Evolutionary conservation across 441 rosid genomes (phyloP).

Genomic region (Jatropha multifida): DNA sequence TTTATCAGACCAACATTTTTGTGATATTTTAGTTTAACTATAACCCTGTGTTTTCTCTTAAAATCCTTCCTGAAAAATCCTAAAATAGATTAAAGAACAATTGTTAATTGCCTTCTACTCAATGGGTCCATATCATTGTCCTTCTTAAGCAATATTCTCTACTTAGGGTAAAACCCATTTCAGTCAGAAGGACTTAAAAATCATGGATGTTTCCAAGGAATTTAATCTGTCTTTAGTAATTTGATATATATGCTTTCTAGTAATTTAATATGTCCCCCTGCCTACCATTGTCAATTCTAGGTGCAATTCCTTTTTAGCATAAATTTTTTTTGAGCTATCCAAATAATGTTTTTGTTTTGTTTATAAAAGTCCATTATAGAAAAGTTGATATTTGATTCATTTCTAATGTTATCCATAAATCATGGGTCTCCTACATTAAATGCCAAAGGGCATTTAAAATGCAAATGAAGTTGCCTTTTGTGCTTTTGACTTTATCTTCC

Average conservation of each 20-base stretch:
- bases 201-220: not conserved
- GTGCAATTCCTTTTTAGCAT: not conserved
- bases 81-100: not conserved
- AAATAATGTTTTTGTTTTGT: not conserved
- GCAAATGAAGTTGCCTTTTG: not conserved
- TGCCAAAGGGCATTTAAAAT: not conserved
- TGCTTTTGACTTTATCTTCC: not conserved
- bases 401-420: not conserved
- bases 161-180: not conserved
- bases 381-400: not conserved
- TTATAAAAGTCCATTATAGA: not conserved
- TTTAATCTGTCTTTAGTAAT: not conserved
- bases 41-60: not conserved
- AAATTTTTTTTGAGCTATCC: not conserved
- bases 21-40: not conserved
- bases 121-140: not conserved
- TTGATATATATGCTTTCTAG: not conserved
- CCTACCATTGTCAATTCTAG: not conserved
- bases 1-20: not conserved
- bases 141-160: not conserved
- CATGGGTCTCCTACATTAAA: not conserved
- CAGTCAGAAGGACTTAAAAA: not conserved
- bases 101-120: not conserved
- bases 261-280: not conserved
- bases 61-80: not conserved